phyloP scores from a whole-genome alignment of 2,329 filamentous ascomycete species.

The Hirsutella minnesotensis region DNA sequence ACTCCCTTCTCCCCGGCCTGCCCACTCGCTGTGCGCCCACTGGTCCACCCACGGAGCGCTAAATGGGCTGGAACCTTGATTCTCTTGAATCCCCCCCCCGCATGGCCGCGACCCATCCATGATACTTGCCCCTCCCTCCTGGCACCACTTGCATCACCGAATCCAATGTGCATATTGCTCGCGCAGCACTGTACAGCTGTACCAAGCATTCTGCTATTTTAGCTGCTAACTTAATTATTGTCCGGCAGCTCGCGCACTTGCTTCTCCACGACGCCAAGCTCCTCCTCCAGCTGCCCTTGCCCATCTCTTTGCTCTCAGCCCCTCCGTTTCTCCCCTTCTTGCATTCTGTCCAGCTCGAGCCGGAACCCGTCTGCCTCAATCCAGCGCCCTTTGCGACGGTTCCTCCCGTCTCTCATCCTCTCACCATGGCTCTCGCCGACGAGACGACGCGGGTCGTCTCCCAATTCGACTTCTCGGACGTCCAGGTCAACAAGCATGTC shows the following conservation, averaged over 20 bases:
- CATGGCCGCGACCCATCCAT: conserved; percentile 1
- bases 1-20: not conserved
- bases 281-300: conserved; percentile 13
- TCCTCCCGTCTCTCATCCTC: conserved; percentile 40
- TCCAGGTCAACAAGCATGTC: conserved; percentile 68
- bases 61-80: not conserved
- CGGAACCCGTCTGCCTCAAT: conserved; percentile 41
- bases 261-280: conserved; percentile 38
- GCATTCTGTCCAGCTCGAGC: conserved; percentile 19
- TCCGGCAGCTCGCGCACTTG: conserved; percentile 36
- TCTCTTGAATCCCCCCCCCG: conserved; percentile 2
- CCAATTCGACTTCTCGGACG: conserved; percentile 75
- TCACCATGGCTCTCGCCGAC: conserved; percentile 50
- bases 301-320: conserved; percentile 6
- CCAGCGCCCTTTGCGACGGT: conserved; percentile 40
- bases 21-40: not conserved
- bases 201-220: not conserved
- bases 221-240: conserved; percentile 4
- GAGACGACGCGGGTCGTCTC: conserved; percentile 71
- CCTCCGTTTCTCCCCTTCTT: conserved; percentile 10
- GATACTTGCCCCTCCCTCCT: conserved; percentile 3
- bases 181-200: not conserved
- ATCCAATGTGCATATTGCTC: no score
- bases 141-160: conserved; percentile 2
- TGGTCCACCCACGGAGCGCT: not conserved